Percentiles rank a stretch among this genome's conserved stretches.
These are phyloP conservation scores for Colletotrichum orbiculare DNA, from an alignment of 2,329 filamentous ascomycete genomes.

Conservation along the genomic window DNA sequence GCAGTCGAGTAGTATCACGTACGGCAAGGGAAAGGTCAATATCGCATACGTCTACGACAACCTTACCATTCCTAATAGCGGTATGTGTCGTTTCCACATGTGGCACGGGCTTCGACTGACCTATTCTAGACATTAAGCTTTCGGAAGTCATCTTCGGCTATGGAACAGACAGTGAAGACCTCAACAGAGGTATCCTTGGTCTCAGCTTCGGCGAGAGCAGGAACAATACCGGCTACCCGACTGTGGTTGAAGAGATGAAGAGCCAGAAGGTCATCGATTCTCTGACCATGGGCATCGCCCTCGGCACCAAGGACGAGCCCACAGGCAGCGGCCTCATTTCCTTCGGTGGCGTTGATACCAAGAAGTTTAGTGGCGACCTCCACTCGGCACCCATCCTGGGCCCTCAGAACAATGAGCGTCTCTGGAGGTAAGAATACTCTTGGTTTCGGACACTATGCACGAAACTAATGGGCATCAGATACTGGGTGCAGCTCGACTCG, in stretches of 20 bases:
- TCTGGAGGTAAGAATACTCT: conserved; percentile 36
- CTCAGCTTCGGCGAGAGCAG: conserved; percentile 44
- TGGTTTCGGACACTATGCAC: neutral
- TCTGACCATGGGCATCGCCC: conserved; percentile 47
- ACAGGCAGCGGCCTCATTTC: conserved; percentile 46
- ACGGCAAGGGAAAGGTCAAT: conserved; percentile 44
- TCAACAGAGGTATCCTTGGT: conserved; percentile 47
- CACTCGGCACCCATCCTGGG: conserved; percentile 43
- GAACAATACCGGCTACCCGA: conserved; percentile 44
- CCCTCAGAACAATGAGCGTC: conserved; percentile 41
- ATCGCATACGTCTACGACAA: conserved; percentile 45
- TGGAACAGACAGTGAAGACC: conserved; percentile 42
- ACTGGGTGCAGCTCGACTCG: conserved; percentile 55
- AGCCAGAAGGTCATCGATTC: conserved; percentile 43
- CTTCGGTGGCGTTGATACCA: conserved; percentile 60
- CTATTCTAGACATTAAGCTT: conserved; percentile 39
- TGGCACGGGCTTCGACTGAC: neutral
- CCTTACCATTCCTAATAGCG: conserved; percentile 43
- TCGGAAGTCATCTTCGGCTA: conserved; percentile 45
- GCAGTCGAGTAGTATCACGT: conserved; percentile 39
- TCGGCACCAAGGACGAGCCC: conserved; percentile 43
- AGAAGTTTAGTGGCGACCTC: conserved; percentile 54
- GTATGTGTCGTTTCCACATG: conserved; percentile 25
- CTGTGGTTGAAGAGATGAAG: conserved; percentile 44
- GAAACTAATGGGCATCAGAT: conserved; percentile 41